phyloP scores from a whole-genome alignment of 1,284 basidiomycete species.

The Cerioporus squamosus region DNA sequence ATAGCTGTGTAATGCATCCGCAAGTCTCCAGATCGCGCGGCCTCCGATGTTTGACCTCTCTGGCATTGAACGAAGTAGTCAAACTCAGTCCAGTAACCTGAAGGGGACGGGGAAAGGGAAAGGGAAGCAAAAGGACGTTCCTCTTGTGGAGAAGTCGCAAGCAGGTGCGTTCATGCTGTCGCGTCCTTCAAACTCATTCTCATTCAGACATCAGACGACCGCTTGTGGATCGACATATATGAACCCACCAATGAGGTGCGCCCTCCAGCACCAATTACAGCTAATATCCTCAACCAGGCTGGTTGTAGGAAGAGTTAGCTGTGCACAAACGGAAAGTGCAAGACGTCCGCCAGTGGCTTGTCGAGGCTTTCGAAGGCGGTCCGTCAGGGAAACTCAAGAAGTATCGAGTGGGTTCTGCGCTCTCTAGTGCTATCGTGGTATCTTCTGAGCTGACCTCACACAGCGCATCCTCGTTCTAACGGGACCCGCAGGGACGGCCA shows the following conservation, averaged over 20 bases:
- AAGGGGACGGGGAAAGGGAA: slow-evolving; percentile 61
- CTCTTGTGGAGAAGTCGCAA: neutral
- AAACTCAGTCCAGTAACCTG: slow-evolving; percentile 20
- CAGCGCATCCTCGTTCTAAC: slow-evolving; percentile 87
- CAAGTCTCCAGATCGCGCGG: slow-evolving; percentile 37
- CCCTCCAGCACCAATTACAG: neutral
- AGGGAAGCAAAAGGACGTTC: slow-evolving; percentile 34
- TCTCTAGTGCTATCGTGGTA: neutral
- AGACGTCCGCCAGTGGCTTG: slow-evolving; percentile 85
- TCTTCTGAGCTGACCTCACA: neutral
- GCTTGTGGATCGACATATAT: slow-evolving; percentile 81
- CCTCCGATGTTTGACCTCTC: slow-evolving; percentile 41
- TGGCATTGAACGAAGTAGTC: slow-evolving; percentile 16
- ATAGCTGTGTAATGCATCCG: slow-evolving; percentile 2
- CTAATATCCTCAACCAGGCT: too few species aligned
- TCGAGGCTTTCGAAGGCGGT: slow-evolving; percentile 80
- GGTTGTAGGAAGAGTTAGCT: slow-evolving; percentile 73
- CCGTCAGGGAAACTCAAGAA: slow-evolving; percentile 68
- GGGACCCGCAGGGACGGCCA: slow-evolving; percentile 90
- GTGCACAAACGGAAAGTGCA: slow-evolving; percentile 89
- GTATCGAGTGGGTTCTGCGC: slow-evolving; percentile 67
- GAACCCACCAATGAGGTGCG: slow-evolving; percentile 70
- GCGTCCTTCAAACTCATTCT: too few species aligned
- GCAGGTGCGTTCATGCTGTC: too few species aligned
- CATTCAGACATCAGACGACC: slow-evolving; percentile 39